Conservation (phyloP, 805 yeast genomes). For the Candida multigemmis region DNA sequence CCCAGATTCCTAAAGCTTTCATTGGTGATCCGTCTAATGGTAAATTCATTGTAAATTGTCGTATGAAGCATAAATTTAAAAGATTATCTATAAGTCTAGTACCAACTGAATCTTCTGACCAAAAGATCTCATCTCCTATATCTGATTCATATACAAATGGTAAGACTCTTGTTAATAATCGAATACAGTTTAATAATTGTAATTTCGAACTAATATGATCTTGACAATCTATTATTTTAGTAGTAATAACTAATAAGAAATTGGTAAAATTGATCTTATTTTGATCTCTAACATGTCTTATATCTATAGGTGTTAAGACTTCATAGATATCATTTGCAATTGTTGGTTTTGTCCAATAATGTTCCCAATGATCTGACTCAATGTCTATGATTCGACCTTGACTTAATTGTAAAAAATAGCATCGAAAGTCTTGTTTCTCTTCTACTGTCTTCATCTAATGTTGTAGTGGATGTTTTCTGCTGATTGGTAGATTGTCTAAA, state of each 20-base stretch:
- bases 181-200: slow-evolving; percentile 48
- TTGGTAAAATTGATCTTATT: slow-evolving; percentile 50
- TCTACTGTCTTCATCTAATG: slow-evolving; percentile 84
- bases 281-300: slow-evolving; percentile 48
- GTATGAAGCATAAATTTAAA: no score
- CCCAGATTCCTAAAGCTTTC: slow-evolving; percentile 46
- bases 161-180: slow-evolving; percentile 54
- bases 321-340: slow-evolving; percentile 50
- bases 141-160: slow-evolving; percentile 61
- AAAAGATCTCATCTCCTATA: slow-evolving; percentile 19
- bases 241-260: slow-evolving; percentile 30
- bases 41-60: no score
- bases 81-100: no score
- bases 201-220: slow-evolving; percentile 8
- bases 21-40: slow-evolving; percentile 23
- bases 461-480: no score
- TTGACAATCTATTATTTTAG: slow-evolving; percentile 10
- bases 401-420: slow-evolving; percentile 51
- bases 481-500: no score
- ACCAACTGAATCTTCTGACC: slow-evolving; percentile 8
- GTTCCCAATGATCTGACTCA: slow-evolving; percentile 20
- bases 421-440: slow-evolving; percentile 51
- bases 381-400: slow-evolving; percentile 29
- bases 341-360: slow-evolving; percentile 30
- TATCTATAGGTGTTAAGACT: slow-evolving; percentile 46